Evolutionary conservation across 1,284 basidiomycete species (phyloP).

Genomic region (Acaromyces ingoldii): DNA sequence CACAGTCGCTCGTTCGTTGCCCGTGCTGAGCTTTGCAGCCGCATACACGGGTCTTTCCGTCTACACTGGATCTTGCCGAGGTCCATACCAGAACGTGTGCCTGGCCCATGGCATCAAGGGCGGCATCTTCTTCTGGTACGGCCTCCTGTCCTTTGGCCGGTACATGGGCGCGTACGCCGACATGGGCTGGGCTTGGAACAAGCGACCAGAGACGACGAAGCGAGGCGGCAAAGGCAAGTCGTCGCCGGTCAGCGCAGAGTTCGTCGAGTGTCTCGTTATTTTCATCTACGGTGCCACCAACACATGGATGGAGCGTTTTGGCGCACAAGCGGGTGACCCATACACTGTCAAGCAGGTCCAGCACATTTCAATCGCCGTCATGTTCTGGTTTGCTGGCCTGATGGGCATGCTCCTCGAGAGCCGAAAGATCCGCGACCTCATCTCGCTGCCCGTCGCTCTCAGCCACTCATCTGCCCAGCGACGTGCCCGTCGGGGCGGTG

Average conservation of each 20-base stretch:
- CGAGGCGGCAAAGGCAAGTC: slow-evolving; percentile 19
- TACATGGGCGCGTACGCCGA: slow-evolving; percentile 86
- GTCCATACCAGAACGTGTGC: slow-evolving; percentile 63
- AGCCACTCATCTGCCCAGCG: slow-evolving; percentile 15
- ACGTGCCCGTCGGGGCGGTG: slow-evolving; percentile 14
- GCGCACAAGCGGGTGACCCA: slow-evolving; percentile 71
- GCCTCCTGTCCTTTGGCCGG: slow-evolving; percentile 78
- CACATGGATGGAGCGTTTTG: slow-evolving; percentile 93
- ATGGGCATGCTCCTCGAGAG: slow-evolving; percentile 87
- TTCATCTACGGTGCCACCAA: slow-evolving; percentile 86
- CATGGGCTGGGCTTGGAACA: slow-evolving; percentile 93
- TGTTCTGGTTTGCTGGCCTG: slow-evolving; percentile 93
- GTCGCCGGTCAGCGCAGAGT: slow-evolving; percentile 61
- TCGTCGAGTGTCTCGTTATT: slow-evolving; percentile 79
- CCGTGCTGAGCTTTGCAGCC: slow-evolving; percentile 66
- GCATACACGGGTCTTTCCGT: slow-evolving; percentile 66
- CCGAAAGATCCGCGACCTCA: slow-evolving; percentile 49
- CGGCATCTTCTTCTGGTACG: slow-evolving; percentile 60
- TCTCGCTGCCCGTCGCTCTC: slow-evolving; percentile 28
- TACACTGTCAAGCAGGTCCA: slow-evolving; percentile 90
- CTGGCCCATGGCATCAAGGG: slow-evolving; percentile 87
- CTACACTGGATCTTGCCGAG: slow-evolving; percentile 75
- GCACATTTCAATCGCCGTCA: slow-evolving; percentile 86
- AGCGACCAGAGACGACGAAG: slow-evolving; percentile 20
- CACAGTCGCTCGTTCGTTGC: slow-evolving; percentile 60